Base-by-base conservation (phyloP, 2,329 filamentous ascomycete genomes). In the Claviceps africana region DNA sequence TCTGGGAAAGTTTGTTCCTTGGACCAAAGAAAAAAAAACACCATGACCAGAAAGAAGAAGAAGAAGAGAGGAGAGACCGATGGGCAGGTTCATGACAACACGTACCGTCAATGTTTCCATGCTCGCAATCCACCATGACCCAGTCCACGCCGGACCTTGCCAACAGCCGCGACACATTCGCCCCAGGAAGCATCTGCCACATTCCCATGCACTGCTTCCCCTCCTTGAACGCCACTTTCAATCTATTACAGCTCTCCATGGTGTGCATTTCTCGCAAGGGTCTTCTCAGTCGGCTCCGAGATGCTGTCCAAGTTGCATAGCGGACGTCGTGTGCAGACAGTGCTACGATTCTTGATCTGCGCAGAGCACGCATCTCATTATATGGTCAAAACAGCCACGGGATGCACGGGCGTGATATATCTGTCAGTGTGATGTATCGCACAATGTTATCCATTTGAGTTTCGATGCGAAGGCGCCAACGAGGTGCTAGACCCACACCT, bases 141-240 rank as follows among this genome's bases (percentile, higher is more conserved):
- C 82, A 85, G 61, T 86, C 82, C 1, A 82, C 72, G 1, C 81
- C 82, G 1, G 75, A 67, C 51, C 79, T 70, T 1, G 83, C 81
- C 47, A 87, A 68, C 19, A 74, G 65, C 51, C 80, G 72, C 5
- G 79, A 79, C 13, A 82, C 67, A 55, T 82, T 82, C 45, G 73
- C 70, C 0, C 79, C 77, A 0, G 80, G 79, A 51, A 83, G 65
- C 71, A 81, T 81, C 66, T 83, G 80, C 80, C 79, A 83, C 51
- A 76, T 70, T 3, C 80, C 80, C 57, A 81, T 69, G 48, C 76
- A 73, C 6, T 75, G 67, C 25, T 67, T 70, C 50, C 69, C 72
- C 55, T 73, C 69, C 25, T 64, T 59, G 54, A 82, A 73, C n/a
- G 70, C 70, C 53, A 68, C 69, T 60, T 70, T 73, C 55, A 82